Base-by-base conservation (phyloP, 805 yeast genomes). In the Cyberlindnera bimundalis region DNA sequence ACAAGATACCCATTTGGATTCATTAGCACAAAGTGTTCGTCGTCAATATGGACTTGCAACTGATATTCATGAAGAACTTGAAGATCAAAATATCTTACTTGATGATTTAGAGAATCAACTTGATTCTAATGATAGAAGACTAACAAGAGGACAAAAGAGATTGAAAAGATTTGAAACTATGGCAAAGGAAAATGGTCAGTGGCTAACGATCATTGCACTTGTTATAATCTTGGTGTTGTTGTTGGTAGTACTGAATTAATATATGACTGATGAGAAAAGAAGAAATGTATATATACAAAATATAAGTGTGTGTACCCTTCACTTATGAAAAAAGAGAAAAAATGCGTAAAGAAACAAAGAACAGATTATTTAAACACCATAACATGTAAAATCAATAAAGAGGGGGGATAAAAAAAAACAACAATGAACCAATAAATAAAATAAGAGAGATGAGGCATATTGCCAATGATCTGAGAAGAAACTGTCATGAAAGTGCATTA, bases 101-200 rank as follows among this genome's bases (percentile, higher is more conserved):
- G 67, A 67, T 24, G 82, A 77, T 48, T 52, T 77, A 28, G 83
- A 78, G 46, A 55, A 56, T 18, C 71, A 71, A 29, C 56, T 77
- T 15, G 72, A 68, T 35, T 49, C 59, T 24, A 64, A 71, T n/a
- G 71, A 68, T 19, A 52, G 64, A 26, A 64, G 67, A 27, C 51
- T 77, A 12, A 49, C 54, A 3, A 56, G 68, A 24, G 79, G 80
- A 0, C 61, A 61, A 29, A 56, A 56, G 26, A 62, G 70, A 41
- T 50, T 77, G 35, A 58, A 53, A 6, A 57, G 55, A 21, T 73
- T 73, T 38, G 64, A 65, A 26, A 59, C 59, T 14, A 66, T 64
- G 21, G 62, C 76, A 13, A 66, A 64, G 33, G 73, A 71, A 41
- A 71, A 73, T 47, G 74, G 75, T 0, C 74, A 71, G 25, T 75